A percentile compares a stretch with the other conserved stretches of the same genome.
These are phyloP conservation scores for Inga oerstediana DNA, from an alignment of 306 rosid species.

Conservation along the genomic window DNA sequence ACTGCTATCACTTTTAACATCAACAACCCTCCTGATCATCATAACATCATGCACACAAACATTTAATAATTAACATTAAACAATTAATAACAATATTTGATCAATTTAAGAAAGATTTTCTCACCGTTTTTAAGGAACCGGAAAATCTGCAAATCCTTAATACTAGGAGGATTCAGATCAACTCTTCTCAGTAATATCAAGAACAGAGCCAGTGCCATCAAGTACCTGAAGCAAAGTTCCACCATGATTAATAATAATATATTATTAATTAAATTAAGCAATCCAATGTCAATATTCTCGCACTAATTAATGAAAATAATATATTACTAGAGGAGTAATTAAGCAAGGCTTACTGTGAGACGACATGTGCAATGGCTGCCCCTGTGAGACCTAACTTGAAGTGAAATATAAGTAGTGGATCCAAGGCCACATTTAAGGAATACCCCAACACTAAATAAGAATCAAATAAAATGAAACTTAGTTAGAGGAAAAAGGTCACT, in stretches of 20 bases:
- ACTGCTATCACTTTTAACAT: slow-evolving; percentile 86
- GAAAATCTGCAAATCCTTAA: slow-evolving; percentile 75
- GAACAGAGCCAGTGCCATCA: slow-evolving; percentile 69
- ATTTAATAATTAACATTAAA: no score
- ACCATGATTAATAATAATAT: not conserved
- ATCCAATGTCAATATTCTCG: no score
- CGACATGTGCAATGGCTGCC: slow-evolving; percentile 92
- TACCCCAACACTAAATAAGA: slow-evolving; percentile 63
- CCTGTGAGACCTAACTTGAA: slow-evolving; percentile 79
- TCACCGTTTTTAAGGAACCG: slow-evolving; percentile 85
- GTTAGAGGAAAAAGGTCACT: not conserved
- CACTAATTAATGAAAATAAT: no score
- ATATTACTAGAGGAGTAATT: not conserved
- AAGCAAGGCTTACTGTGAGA: slow-evolving; percentile 77
- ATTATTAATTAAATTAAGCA: no score
- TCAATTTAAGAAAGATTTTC: not conserved
- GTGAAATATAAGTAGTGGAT: slow-evolving; percentile 79
- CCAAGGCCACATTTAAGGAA: slow-evolving; percentile 65
- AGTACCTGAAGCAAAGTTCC: slow-evolving; percentile 57
- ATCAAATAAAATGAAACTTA: slow-evolving; percentile 7
- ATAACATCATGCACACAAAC: no score
- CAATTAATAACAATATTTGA: no score
- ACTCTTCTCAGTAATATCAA: slow-evolving; percentile 65
- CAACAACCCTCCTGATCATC: slow-evolving; percentile 58
- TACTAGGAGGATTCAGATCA: slow-evolving; percentile 71